phyloP scores from a whole-genome alignment of 768 basidiomycete species.

The Tricholoma terreum region DNA sequence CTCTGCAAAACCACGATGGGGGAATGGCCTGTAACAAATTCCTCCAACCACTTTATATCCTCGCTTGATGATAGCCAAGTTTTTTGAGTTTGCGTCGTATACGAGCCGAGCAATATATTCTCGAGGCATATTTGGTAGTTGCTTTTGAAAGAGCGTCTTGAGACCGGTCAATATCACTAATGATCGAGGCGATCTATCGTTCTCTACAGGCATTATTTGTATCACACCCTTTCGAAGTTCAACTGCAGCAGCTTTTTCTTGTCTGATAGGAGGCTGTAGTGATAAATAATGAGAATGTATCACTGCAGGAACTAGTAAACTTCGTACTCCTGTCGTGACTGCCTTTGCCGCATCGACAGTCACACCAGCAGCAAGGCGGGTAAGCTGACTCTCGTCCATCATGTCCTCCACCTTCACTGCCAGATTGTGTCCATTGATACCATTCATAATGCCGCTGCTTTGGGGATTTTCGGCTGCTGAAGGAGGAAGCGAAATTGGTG shows the following conservation, averaged over 20 bases:
- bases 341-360: constrained; percentile 63
- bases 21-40: constrained; percentile 95
- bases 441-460: constrained; percentile 41
- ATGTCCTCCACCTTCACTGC: constrained; percentile 74
- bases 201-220: constrained; percentile 78
- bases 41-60: constrained; percentile 97
- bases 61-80: constrained; percentile 90
- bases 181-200: constrained; percentile 73
- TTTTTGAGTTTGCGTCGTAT: constrained; percentile 88
- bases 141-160: constrained; percentile 95
- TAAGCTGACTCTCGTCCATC: constrained; percentile 75
- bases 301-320: not conserved
- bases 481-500: constrained; percentile 45
- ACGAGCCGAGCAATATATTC: constrained; percentile 98
- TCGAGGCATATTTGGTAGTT: constrained; percentile 97
- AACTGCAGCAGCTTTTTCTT: constrained; percentile 74
- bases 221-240: constrained; percentile 86
- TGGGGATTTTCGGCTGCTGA: constrained; percentile 35
- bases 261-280: constrained; percentile 47
- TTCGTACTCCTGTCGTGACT: constrained; percentile 45
- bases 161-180: constrained; percentile 88
- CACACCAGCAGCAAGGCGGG: constrained; percentile 75
- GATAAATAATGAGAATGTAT: not conserved
- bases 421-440: constrained; percentile 43
- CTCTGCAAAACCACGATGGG: constrained; percentile 92